Evolutionary conservation across 2,329 filamentous ascomycete species (phyloP).

Genomic region (Fusarium vanettenii): DNA sequence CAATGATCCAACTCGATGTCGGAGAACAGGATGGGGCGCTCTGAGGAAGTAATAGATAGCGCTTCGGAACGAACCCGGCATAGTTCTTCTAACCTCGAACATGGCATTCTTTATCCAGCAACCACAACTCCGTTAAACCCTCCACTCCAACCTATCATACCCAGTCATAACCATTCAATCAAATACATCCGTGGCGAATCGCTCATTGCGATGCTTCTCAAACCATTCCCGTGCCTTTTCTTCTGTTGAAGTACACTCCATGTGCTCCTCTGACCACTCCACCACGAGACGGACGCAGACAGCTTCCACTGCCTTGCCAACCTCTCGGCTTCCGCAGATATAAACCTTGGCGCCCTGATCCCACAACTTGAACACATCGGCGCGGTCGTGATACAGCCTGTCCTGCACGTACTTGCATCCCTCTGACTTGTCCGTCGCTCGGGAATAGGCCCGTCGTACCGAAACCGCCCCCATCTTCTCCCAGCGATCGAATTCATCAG

Average conservation of each 20-base stretch:
- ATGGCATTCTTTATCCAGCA: not conserved
- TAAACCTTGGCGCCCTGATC: conserved; percentile 65
- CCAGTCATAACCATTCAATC: conserved; percentile 50
- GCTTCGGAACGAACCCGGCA: not conserved
- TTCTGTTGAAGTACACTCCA: conserved; percentile 44
- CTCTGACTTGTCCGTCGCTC: conserved; percentile 54
- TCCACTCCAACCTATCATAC: not conserved
- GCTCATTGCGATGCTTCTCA: conserved; percentile 62
- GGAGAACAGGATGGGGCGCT: not conserved
- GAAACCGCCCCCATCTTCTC: conserved; percentile 60
- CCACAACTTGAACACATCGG: conserved; percentile 54
- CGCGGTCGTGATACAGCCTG: conserved; percentile 50
- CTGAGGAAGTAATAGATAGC: not conserved
- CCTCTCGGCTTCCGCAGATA: conserved; percentile 70
- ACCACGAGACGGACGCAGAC: conserved; percentile 51
- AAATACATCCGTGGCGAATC: conserved; percentile 72
- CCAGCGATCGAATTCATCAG: conserved; percentile 69
- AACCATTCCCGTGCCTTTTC: conserved; percentile 60
- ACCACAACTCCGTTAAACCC: not conserved
- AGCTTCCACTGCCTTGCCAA: conserved; percentile 61
- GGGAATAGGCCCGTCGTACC: conserved; percentile 67
- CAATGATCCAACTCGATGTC: not conserved
- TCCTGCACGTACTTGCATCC: conserved; percentile 64
- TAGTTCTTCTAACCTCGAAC: not conserved
- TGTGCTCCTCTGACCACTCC: conserved; percentile 43